Evolutionary conservation across 192 early-diverging fungal genomes (phyloP).

Genomic region (Gamsiella multidivaricata): DNA sequence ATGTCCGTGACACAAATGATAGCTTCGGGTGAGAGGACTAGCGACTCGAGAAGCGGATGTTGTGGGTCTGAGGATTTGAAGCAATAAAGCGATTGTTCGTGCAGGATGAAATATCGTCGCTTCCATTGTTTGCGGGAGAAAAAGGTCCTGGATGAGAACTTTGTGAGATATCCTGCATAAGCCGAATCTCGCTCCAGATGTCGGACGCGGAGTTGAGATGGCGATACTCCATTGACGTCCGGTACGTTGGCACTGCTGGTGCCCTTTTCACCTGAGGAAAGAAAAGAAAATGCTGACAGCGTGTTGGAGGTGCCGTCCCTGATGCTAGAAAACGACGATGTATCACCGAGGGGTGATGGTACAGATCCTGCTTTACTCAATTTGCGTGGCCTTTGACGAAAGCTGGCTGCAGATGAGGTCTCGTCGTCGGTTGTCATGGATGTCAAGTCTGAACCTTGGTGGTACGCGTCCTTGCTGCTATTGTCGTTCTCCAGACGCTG

Average conservation of each 20-base stretch:
- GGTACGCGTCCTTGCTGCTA: conserved; percentile 7
- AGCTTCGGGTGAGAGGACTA: conserved; percentile 41
- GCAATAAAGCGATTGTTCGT: conserved; percentile 53
- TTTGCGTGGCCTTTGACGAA: conserved; percentile 34
- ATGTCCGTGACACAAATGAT: conserved; percentile 56
- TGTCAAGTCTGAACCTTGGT: conserved; percentile 3
- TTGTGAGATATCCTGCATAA: conserved; percentile 52
- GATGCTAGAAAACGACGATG: conserved; percentile 3
- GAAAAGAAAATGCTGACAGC: conserved; percentile 22
- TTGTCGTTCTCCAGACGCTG: background rate
- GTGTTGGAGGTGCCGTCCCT: conserved; percentile 16
- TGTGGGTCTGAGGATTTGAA: conserved; percentile 55
- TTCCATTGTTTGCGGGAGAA: conserved; percentile 57
- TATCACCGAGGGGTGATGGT: conserved; percentile 36
- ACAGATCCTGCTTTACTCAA: conserved; percentile 27
- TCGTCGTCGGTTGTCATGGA: conserved; percentile 49
- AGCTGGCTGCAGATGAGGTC: conserved; percentile 37
- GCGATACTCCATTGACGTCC: background rate
- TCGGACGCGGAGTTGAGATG: conserved; percentile 35
- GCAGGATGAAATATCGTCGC: conserved; percentile 53
- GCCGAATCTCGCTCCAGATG: conserved; percentile 35
- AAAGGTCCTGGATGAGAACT: conserved; percentile 51
- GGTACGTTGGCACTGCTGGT: conserved; percentile 1
- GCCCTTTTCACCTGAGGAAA: conserved; percentile 8
- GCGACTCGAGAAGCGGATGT: conserved; percentile 41